Conservation (phyloP, 768 basidiomycete species). For the Mycena albidolilacea region DNA sequence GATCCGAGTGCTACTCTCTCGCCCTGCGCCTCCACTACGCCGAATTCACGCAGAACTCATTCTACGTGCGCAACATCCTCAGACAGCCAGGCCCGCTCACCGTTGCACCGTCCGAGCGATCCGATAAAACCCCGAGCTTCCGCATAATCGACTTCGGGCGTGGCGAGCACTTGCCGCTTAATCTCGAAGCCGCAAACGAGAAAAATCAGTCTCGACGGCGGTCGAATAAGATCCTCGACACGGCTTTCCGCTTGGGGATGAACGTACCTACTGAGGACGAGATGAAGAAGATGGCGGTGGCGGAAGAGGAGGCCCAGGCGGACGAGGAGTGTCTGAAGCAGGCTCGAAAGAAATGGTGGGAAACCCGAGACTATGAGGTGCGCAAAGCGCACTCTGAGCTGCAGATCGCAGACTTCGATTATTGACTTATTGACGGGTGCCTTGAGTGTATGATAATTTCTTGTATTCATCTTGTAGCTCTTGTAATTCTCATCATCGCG, state of each 20-base stretch:
- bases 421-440: conserved; percentile 26
- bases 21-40: conserved; percentile 58
- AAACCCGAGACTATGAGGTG: conserved; percentile 31
- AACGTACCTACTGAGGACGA: conserved; percentile 26
- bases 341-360: conserved; percentile 21
- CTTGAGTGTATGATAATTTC: background rate
- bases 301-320: background rate
- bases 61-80: conserved; percentile 59
- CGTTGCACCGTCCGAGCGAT: conserved; percentile 45
- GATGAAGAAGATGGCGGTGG: conserved; percentile 20
- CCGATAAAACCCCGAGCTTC: conserved; percentile 51
- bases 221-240: too few relatives aligned
- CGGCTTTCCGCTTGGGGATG: background rate
- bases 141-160: conserved; percentile 67
- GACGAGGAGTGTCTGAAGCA: conserved; percentile 8
- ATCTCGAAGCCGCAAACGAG: conserved; percentile 5
- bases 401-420: conserved; percentile 29
- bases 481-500: background rate
- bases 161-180: conserved; percentile 30
- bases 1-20: conserved; percentile 46
- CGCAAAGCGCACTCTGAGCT: conserved; percentile 35
- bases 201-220: background rate
- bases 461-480: background rate
- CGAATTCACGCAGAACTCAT: conserved; percentile 56
- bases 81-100: conserved; percentile 58